These are phyloP conservation scores for Paradendryphiella salina DNA, from an alignment of 2,329 filamentous ascomycete species.

Conservation along the genomic window DNA sequence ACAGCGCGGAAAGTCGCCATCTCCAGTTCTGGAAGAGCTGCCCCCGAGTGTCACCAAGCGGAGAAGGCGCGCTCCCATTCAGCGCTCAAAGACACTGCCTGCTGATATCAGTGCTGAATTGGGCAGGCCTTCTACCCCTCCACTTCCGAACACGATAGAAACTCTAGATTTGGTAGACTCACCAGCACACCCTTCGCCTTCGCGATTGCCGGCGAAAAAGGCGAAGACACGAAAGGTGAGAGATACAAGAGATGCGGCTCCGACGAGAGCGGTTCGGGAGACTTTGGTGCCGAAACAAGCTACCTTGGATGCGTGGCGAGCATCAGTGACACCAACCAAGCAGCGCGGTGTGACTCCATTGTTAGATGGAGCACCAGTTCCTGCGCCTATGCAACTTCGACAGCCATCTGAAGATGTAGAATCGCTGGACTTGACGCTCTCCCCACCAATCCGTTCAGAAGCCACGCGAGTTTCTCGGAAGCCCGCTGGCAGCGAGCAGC, in stretches of 20 bases:
- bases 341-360: conserved; percentile 6
- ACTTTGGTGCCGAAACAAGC: conserved; percentile 32
- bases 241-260: conserved; percentile 4
- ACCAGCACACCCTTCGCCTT: conserved; percentile 28
- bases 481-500: neutral
- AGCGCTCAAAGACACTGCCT: conserved; percentile 41
- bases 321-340: conserved; percentile 33
- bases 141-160: conserved; percentile 27
- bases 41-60: conserved; percentile 40
- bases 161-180: conserved; percentile 35
- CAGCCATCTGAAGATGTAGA: conserved; percentile 24
- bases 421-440: conserved; percentile 38
- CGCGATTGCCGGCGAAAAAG: conserved; percentile 33
- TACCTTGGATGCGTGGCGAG: conserved; percentile 39
- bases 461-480: neutral
- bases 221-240: conserved; percentile 18
- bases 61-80: conserved; percentile 36
- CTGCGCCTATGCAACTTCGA: conserved; percentile 22
- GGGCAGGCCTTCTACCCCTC: conserved; percentile 26
- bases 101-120: conserved; percentile 11
- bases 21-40: conserved; percentile 27
- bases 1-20: conserved; percentile 20
- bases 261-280: conserved; percentile 11
- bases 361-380: conserved; percentile 16
- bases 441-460: conserved; percentile 20